phyloP scores from a whole-genome alignment of 2,329 filamentous ascomycete species.

The Penicillium griseofulvum region DNA sequence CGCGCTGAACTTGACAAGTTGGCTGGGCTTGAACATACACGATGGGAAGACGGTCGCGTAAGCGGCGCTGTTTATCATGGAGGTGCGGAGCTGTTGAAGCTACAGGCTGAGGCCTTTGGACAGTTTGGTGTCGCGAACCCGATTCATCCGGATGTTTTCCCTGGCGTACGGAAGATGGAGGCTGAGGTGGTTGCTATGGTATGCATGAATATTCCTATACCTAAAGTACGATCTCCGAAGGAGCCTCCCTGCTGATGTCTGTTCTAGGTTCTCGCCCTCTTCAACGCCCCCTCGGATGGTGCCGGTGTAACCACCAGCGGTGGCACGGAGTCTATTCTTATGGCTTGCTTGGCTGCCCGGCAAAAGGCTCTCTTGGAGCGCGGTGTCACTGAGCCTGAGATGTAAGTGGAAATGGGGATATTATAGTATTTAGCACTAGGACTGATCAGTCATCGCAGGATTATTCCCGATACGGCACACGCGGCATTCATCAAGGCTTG shows the following conservation, averaged over 20 bases:
- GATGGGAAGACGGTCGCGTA: constrained; percentile 94
- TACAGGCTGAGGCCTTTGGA: constrained; percentile 91
- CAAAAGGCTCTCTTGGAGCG: constrained; percentile 85
- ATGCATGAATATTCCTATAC: constrained; percentile 11
- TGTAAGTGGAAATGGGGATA: constrained; percentile 55
- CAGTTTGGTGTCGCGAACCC: constrained; percentile 95
- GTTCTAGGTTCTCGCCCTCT: constrained; percentile 66
- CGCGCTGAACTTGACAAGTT: constrained; percentile 75
- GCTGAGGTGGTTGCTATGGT: constrained; percentile 97
- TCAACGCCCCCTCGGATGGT: constrained; percentile 80
- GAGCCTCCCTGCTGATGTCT: constrained; percentile 2
- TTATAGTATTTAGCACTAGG: background rate
- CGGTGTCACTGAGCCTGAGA: constrained; percentile 87
- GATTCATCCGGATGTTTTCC: constrained; percentile 97
- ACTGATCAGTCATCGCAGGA: constrained; percentile 53
- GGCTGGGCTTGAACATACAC: constrained; percentile 83
- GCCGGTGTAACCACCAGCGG: constrained; percentile 89
- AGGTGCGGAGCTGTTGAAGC: constrained; percentile 72
- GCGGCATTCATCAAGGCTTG: constrained; percentile 95
- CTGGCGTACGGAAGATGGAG: constrained; percentile 98
- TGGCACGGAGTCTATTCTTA: constrained; percentile 93
- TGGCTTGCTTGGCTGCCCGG: constrained; percentile 86
- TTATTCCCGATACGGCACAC: constrained; percentile 90
- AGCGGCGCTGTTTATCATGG: constrained; percentile 96
- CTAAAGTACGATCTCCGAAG: background rate